These are phyloP conservation scores for Vicia villosa DNA, from an alignment of 306 rosid genomes.

Conservation along the genomic window DNA sequence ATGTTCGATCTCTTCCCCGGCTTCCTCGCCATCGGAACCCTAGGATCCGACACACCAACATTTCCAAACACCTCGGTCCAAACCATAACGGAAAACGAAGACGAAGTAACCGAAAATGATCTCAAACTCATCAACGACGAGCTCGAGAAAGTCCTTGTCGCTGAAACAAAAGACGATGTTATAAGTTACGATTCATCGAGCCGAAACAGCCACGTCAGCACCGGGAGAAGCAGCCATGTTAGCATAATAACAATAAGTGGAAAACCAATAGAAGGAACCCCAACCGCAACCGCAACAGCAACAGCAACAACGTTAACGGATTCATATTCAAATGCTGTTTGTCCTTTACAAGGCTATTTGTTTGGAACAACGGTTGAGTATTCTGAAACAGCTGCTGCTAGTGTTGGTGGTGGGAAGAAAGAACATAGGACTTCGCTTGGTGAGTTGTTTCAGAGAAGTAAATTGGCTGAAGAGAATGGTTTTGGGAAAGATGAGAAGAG, in stretches of 20 bases:
- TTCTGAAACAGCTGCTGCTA: slow-evolving; percentile 56
- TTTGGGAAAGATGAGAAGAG: slow-evolving; percentile 43
- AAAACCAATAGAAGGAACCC: slow-evolving; percentile 69
- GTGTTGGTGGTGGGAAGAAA: slow-evolving; percentile 51
- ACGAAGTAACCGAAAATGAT: slow-evolving; percentile 84
- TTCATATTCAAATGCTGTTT: slow-evolving; percentile 34
- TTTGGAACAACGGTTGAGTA: slow-evolving; percentile 77
- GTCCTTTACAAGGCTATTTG: slow-evolving; percentile 86
- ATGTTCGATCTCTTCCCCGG: slow-evolving; percentile 85
- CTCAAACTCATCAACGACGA: slow-evolving; percentile 83
- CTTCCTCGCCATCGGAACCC: slow-evolving; percentile 93
- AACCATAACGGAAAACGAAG: slow-evolving; percentile 84
- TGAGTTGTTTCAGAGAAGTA: slow-evolving; percentile 79
- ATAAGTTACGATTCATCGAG: slow-evolving; percentile 72
- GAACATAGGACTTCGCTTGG: slow-evolving; percentile 90
- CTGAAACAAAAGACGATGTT: slow-evolving; percentile 73
- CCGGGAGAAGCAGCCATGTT: slow-evolving; percentile 77
- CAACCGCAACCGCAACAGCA: background rate
- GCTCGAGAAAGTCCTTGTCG: slow-evolving; percentile 81
- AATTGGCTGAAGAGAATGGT: slow-evolving; percentile 59
- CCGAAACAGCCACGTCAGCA: slow-evolving; percentile 83
- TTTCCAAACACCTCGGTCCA: slow-evolving; percentile 65
- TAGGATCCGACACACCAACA: slow-evolving; percentile 86
- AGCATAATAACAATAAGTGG: slow-evolving; percentile 73
- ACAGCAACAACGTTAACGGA: slow-evolving; percentile 24